phyloP scores from a whole-genome alignment of 768 basidiomycete genomes.

The Mycena haematopus region DNA sequence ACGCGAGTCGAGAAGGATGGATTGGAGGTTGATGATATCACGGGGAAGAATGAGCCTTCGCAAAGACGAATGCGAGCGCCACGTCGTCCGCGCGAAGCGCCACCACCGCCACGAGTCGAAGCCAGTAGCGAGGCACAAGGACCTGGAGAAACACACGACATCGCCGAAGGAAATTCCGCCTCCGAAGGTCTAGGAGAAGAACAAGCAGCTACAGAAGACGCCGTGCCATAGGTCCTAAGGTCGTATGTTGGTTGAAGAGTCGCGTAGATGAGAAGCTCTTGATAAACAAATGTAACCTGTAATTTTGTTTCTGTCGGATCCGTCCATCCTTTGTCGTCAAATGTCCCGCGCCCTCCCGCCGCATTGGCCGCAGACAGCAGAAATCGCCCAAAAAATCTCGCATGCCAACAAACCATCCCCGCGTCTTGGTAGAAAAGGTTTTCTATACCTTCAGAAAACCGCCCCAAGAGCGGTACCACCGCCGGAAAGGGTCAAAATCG shows the following conservation, averaged over 20 bases:
- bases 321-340: not conserved
- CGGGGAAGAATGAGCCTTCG: constrained; percentile 36
- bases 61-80: constrained; percentile 5
- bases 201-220: not conserved
- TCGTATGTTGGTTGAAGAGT: not conserved
- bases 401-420: not conserved
- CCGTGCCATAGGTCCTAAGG: not conserved
- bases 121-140: not conserved
- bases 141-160: not conserved
- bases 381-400: not conserved
- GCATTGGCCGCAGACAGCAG: constrained; percentile 11
- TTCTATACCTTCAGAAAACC: constrained; percentile 11
- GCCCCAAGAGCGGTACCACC: constrained; percentile 12
- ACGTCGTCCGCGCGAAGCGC: not conserved
- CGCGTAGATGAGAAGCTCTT: not conserved
- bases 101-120: not conserved
- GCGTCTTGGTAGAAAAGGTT: constrained; percentile 10
- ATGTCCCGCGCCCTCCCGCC: constrained; percentile 24
- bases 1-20: constrained; percentile 25
- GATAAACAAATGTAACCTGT: constrained; percentile 19
- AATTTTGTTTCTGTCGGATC: not conserved
- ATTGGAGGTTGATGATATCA: constrained; percentile 31
- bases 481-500: constrained; percentile 33
- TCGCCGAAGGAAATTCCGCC: not conserved
- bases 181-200: not conserved